Base-by-base conservation (phyloP, 106 monocot genomes). In the Platanthera guangdongensis region DNA sequence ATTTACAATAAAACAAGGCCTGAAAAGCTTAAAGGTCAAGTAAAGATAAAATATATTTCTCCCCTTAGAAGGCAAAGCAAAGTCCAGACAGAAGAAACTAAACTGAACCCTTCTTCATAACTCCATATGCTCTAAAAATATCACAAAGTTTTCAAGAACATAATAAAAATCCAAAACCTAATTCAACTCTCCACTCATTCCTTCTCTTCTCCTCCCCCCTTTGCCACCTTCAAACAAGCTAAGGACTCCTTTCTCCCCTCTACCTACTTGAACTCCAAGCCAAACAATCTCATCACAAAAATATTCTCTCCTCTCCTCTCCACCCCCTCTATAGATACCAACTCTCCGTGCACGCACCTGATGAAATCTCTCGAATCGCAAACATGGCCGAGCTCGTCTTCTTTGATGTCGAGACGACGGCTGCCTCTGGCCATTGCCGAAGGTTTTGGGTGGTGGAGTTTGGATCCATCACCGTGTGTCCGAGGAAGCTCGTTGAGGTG, bases 351-450 rank as follows among this genome's bases (percentile, higher is more conserved):
- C 10, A 11, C 28, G 54, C 15, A 5, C 13, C 8, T 1, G 16
- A 70, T 6, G 65, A 65, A 11, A 65, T 25, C 65, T 30, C 59
- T 57, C 21, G 59, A 67, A 67, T 45, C 48, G 22, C 47, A 4
- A 19, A 28, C 5, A 73, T 80, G 80, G 82, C 49, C 45, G 86
- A 88, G 78, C 82, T 91, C 15, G 92, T 88, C 25, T 95, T 95
- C 83, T 95, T 95, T 47, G 95, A 95, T 78, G 88, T 95, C 6
- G 95, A 95, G 59, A 92, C 89, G 1, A 91, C 94, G 15, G 80
- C 85, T 9, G 86, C 96, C 15, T 9, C 68, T 1, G 72, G 57
- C 1, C 13, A 75, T 1, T 81, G 79, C 18, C 67, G 74, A 19
- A 65, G 87, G 53, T 87, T 88, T 69, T 86, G 83, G 82, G 39